Evolutionary conservation across 75 land plant species (phyloP).

Genomic region (Selaginella tamariscina): DNA sequence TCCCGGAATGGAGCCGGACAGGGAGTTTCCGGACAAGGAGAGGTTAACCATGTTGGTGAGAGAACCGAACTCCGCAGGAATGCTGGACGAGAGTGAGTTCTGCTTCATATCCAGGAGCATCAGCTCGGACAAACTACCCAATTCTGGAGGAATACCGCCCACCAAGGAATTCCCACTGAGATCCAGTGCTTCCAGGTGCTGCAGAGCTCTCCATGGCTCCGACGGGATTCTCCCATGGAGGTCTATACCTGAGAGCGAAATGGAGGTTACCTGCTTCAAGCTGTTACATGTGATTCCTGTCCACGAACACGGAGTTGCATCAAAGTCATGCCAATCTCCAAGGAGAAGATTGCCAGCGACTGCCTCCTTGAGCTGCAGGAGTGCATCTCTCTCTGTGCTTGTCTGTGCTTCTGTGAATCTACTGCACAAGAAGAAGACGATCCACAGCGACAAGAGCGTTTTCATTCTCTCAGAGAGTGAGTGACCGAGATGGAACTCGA

Average conservation of each 20-base stretch:
- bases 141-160: conserved; percentile 42
- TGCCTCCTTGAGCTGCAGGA: conserved; percentile 28
- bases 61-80: conserved; percentile 40
- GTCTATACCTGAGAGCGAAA: conserved; percentile 4
- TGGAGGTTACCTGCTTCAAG: conserved; percentile 18
- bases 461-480: no score
- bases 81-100: conserved; percentile 40
- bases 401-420: no score
- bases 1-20: conserved; percentile 36
- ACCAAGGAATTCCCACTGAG: conserved; percentile 32
- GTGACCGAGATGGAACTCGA: no score
- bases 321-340: conserved; percentile 26
- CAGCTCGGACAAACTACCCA: conserved; percentile 25
- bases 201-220: conserved; percentile 11
- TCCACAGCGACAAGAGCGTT: no score
- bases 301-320: conserved; percentile 35
- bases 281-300: conserved; percentile 44
- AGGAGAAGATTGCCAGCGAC: neutral
- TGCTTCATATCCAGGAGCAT: conserved; percentile 35
- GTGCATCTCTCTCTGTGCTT: conserved; percentile 27
- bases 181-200: conserved; percentile 18
- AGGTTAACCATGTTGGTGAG: conserved; percentile 13
- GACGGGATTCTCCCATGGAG: conserved; percentile 22
- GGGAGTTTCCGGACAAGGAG: conserved; percentile 15
- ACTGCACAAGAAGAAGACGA: no score